Evolutionary conservation across 192 early-diverging fungal species (phyloP).

Genomic region (Mycoemilia scoparia): DNA sequence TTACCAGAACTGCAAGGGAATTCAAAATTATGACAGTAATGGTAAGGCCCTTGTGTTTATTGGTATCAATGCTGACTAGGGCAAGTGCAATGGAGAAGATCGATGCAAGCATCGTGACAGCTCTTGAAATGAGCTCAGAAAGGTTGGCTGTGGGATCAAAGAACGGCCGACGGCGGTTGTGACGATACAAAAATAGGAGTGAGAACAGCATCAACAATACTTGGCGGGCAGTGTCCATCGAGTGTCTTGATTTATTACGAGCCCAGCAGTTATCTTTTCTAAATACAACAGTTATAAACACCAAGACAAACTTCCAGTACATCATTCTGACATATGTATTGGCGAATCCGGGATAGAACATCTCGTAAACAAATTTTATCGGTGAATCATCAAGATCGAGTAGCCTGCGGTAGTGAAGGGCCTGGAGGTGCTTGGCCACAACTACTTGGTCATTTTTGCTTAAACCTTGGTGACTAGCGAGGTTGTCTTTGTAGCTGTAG

Average conservation of each 20-base stretch:
- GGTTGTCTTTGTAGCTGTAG: no score
- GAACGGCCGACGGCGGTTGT: constrained; percentile 37
- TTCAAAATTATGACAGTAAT: constrained; percentile 27
- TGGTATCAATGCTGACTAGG: constrained; percentile 28
- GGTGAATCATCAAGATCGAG: constrained; percentile 35
- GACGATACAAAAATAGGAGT: constrained; percentile 30
- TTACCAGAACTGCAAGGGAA: constrained; percentile 17
- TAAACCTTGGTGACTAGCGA: no score
- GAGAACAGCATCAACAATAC: constrained; percentile 28
- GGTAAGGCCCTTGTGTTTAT: constrained; percentile 22
- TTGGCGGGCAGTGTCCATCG: constrained; percentile 29
- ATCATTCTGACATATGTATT: constrained; percentile 36
- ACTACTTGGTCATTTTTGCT: no score
- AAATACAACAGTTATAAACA: constrained; percentile 25
- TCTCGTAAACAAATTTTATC: constrained; percentile 39
- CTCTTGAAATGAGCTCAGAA: constrained; percentile 26
- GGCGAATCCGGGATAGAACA: constrained; percentile 27
- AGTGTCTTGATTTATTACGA: constrained; percentile 16
- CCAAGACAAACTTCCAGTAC: constrained; percentile 32
- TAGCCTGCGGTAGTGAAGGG: constrained; percentile 31
- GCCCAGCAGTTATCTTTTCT: constrained; percentile 47
- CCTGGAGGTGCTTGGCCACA: constrained; percentile 26
- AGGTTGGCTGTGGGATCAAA: constrained; percentile 37
- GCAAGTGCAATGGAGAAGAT: constrained; percentile 35
- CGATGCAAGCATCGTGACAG: constrained; percentile 20